Conservation (phyloP, 2,329 filamentous ascomycete species). For the Verticillium nubilum region DNA sequence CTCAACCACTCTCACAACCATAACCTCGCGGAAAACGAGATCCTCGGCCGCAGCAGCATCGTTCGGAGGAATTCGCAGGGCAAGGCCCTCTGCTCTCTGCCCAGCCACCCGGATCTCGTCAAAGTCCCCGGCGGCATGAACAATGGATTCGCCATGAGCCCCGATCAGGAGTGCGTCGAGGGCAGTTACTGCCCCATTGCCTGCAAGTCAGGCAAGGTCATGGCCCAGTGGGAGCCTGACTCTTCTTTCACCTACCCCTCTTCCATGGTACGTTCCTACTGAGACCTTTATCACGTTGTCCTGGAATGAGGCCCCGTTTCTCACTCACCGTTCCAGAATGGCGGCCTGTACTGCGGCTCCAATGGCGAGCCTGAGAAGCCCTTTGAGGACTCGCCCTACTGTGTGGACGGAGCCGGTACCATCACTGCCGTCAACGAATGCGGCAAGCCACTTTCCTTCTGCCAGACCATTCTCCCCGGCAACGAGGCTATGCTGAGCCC, state of each 20-base stretch:
- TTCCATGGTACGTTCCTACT: slow-evolving; percentile 54
- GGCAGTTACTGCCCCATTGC: slow-evolving; percentile 72
- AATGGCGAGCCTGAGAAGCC: slow-evolving; percentile 63
- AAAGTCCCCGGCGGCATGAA: slow-evolving; percentile 58
- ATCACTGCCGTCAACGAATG: slow-evolving; percentile 64
- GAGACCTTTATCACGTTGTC: slow-evolving; percentile 2
- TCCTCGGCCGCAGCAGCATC: slow-evolving; percentile 9
- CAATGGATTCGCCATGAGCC: slow-evolving; percentile 75
- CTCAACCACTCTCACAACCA: slow-evolving; percentile 29
- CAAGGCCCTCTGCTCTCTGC: slow-evolving; percentile 53
- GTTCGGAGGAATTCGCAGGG: slow-evolving; percentile 22
- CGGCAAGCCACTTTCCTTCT: slow-evolving; percentile 60
- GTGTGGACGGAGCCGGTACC: slow-evolving; percentile 61
- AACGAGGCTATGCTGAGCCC: slow-evolving; percentile 81
- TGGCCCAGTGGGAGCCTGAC: slow-evolving; percentile 71
- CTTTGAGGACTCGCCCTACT: slow-evolving; percentile 63
- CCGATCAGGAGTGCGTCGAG: slow-evolving; percentile 62
- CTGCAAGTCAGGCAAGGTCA: slow-evolving; percentile 69
- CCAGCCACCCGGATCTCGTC: slow-evolving; percentile 60
- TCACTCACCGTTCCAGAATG: slow-evolving; percentile 44
- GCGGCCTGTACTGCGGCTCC: slow-evolving; percentile 67
- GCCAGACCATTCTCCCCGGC: slow-evolving; percentile 64
- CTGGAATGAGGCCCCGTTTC: background rate
- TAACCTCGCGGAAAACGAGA: slow-evolving; percentile 10
- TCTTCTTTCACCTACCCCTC: slow-evolving; percentile 64